Base-by-base conservation (phyloP, 192 early-diverging fungal genomes). In the Umbelopsis isabellina region DNA sequence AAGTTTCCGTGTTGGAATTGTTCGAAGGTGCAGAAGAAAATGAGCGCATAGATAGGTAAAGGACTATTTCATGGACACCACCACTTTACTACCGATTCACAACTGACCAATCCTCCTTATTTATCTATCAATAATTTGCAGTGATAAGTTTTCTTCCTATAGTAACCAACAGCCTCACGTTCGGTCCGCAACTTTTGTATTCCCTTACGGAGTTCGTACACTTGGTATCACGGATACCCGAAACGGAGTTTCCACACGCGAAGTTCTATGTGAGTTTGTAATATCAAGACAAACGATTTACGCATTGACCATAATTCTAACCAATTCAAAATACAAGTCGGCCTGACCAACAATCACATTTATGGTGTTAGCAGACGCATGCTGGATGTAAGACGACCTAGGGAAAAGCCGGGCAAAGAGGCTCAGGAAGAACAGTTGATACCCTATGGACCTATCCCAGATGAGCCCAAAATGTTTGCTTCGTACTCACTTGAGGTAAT, bases 341-440 rank as follows among this genome's bases (percentile, higher is more conserved):
- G 85, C 21, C 70, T 88, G 15, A 48, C 68, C 13, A 77, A 75
- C 9, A 77, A 88, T 64, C 84, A 90, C 67, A 65, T 93, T 10
- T 76, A 90, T 53, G 89, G 91, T 27, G 65, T 94, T 16, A 88
- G 80, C 76, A 89, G 88, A 75, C 80, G 91, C 47, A 73, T 94
- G 55, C 78, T 98, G 18, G 95, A 99, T 71, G 90, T 95, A 9
- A 89, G 95, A 49, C 87, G 98, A 47, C 93, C 95, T 1, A 68
- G 70, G 0, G 73, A 72, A 7, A 70, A 85, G 6, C 91, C 88
- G 2, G 92, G 87, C 33, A 86, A 86, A 10, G 87, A 93, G 20
- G 95, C 98, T 70, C 92, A 95, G 72, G 95, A 97, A 67, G 98
- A 98, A 80, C 83, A 83, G 51, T 74, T 98, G 15, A 72, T 93